Evolutionary conservation across 179 eudicot genomes (phyloP).

Genomic region (Dionaea muscipula): DNA sequence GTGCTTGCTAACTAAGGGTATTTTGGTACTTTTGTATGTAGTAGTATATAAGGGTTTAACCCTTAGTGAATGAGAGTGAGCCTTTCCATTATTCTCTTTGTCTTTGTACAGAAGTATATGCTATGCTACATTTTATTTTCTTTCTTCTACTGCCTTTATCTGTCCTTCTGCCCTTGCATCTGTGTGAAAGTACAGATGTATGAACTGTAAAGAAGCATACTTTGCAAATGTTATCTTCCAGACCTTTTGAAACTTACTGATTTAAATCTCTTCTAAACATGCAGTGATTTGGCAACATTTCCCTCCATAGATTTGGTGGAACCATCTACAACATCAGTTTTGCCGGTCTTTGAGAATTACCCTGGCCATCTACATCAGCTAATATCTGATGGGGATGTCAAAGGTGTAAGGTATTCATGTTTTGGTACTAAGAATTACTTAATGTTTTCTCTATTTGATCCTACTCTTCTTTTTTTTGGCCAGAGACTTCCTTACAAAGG

Average conservation of each 20-base stretch:
- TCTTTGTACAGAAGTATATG: not conserved
- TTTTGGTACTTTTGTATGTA: too few relatives aligned
- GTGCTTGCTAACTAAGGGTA: too few relatives aligned
- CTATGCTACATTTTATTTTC: not conserved
- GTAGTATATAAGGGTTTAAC: too few relatives aligned
- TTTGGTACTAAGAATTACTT: constrained; percentile 3
- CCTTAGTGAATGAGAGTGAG: too few relatives aligned
- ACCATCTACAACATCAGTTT: constrained; percentile 41
- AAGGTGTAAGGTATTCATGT: constrained; percentile 67
- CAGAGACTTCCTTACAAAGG: constrained; percentile 68
- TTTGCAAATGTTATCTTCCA: too few relatives aligned
- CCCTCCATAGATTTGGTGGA: constrained; percentile 35
- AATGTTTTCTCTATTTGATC: constrained; percentile 12
- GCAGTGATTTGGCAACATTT: constrained; percentile 46
- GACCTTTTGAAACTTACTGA: too few relatives aligned
- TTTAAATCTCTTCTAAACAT: constrained; percentile 10
- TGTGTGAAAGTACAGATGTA: too few relatives aligned
- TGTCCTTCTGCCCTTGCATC: not conserved
- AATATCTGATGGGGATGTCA: constrained; percentile 73
- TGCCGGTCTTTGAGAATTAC: constrained; percentile 52
- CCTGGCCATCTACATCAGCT: constrained; percentile 61
- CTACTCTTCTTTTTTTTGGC: constrained; percentile 15
- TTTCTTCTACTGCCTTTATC: not conserved
- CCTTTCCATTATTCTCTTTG: too few relatives aligned
- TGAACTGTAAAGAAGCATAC: too few relatives aligned